A percentile compares a stretch with the other conserved stretches of the same genome.
These are phyloP conservation scores for Phytophthora constricta DNA, from an alignment of 352 stramenopile species.

Conservation along the genomic window DNA sequence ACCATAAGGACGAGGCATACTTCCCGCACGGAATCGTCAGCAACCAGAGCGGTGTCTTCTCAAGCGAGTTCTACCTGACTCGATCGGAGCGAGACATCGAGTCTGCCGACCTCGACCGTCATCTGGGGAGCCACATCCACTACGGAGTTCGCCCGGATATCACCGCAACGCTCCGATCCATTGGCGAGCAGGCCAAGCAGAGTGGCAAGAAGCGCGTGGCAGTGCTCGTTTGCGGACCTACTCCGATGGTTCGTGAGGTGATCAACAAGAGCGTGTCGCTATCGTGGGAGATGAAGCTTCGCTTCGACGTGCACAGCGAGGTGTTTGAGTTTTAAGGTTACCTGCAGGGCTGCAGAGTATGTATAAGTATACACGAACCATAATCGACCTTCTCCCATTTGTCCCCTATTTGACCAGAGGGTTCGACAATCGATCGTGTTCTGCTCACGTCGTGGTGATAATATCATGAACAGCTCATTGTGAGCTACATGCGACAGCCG, in stretches of 20 bases:
- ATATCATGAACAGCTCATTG: too few relatives aligned
- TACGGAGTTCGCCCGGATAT: slow-evolving; percentile 42
- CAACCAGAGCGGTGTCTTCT: slow-evolving; percentile 30
- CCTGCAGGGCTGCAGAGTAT: too few relatives aligned
- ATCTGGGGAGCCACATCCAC: slow-evolving; percentile 22
- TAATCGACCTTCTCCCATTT: too few relatives aligned
- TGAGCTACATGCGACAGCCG: too few relatives aligned
- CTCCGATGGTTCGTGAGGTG: slow-evolving; percentile 40
- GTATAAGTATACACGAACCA: too few relatives aligned
- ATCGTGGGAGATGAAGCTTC: slow-evolving; percentile 35
- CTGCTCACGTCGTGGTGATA: too few relatives aligned
- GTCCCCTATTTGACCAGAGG: too few relatives aligned
- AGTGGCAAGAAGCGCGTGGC: slow-evolving; percentile 37
- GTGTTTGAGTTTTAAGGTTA: slow-evolving; percentile 45
- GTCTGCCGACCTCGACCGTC: slow-evolving; percentile 27
- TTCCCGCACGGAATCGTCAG: slow-evolving; percentile 28
- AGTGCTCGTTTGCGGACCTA: slow-evolving; percentile 53
- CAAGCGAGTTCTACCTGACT: slow-evolving; percentile 48
- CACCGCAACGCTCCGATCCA: slow-evolving; percentile 15
- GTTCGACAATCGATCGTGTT: too few relatives aligned
- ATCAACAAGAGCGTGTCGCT: slow-evolving; percentile 32
- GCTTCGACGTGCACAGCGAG: slow-evolving; percentile 52
- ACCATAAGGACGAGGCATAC: slow-evolving; percentile 11
- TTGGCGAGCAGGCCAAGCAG: slow-evolving; percentile 43
- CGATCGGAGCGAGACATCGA: slow-evolving; percentile 36